These are phyloP conservation scores for Pythium periplocum DNA, from an alignment of 352 stramenopile genomes.

Conservation along the genomic window DNA sequence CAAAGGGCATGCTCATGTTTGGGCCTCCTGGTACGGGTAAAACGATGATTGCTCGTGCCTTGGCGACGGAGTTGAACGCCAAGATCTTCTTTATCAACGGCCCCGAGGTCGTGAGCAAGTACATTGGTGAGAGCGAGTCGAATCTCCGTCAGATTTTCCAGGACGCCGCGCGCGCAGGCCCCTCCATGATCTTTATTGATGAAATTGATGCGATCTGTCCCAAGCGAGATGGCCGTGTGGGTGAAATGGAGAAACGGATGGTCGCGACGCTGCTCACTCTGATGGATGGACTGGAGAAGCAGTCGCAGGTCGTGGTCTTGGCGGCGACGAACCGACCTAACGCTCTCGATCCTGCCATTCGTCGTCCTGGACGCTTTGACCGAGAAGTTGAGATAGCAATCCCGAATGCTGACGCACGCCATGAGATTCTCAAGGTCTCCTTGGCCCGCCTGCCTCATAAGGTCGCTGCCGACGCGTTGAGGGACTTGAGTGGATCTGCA, in stretches of 20 bases:
- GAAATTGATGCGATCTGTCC: conserved; percentile 90
- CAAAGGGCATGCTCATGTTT: conserved; percentile 94
- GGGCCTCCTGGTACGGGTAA: conserved; percentile 96
- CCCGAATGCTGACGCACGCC: conserved; percentile 88
- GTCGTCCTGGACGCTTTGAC: conserved; percentile 95
- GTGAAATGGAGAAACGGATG: conserved; percentile 80
- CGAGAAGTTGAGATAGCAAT: conserved; percentile 96
- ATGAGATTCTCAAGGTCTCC: conserved; percentile 92
- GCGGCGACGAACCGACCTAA: conserved; percentile 86
- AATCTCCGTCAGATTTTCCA: conserved; percentile 74
- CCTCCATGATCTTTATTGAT: conserved; percentile 83
- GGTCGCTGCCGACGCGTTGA: conserved; percentile 78
- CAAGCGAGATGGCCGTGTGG: conserved; percentile 70
- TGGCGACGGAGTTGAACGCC: conserved; percentile 90
- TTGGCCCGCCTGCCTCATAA: conserved; percentile 84
- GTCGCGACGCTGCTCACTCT: conserved; percentile 87
- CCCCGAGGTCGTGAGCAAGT: conserved; percentile 94
- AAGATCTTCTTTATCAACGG: conserved; percentile 96
- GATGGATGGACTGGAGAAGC: conserved; percentile 79
- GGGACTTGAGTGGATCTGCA: conserved; percentile 89
- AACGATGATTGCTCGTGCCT: conserved; percentile 90
- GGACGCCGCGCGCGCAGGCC: conserved; percentile 32
- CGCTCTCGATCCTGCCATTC: conserved; percentile 89
- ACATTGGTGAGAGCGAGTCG: conserved; percentile 89
- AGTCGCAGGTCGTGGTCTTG: conserved; percentile 64